Evolutionary conservation across 2,329 filamentous ascomycete genomes (phyloP).

Genomic region (Chaetomium olivaceum): DNA sequence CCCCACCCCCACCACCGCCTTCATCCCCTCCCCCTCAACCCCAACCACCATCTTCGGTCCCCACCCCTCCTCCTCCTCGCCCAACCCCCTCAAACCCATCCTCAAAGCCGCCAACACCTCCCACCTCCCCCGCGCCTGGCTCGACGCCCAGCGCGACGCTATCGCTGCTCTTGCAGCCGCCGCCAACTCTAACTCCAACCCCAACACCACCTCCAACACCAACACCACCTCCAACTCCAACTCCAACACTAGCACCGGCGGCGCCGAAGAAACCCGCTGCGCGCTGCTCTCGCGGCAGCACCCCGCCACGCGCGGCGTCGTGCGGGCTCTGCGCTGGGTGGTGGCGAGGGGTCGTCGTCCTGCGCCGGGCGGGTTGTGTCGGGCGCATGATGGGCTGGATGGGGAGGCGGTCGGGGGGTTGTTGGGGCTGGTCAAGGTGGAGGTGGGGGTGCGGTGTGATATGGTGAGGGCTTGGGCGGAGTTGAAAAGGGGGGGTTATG

Average conservation of each 20-base stretch:
- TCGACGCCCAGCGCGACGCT: neutral
- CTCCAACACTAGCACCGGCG: no score
- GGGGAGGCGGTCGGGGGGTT: neutral
- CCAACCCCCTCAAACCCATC: neutral
- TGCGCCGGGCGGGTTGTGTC: neutral
- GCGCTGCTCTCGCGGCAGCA: neutral
- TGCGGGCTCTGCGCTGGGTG: neutral
- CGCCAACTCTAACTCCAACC: neutral
- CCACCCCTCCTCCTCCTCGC: neutral
- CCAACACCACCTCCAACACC: no score
- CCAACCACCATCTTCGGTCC: neutral
- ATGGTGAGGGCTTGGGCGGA: neutral
- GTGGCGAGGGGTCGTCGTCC: no score
- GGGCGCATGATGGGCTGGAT: neutral
- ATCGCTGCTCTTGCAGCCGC: neutral
- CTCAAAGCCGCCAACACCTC: neutral
- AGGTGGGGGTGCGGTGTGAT: conserved; percentile 8
- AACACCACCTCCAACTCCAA: no score
- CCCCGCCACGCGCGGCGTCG: neutral
- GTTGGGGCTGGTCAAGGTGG: neutral
- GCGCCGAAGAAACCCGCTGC: no score
- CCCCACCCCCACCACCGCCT: no score
- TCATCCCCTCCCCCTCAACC: neutral
- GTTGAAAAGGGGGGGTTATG: neutral
- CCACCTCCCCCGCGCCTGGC: neutral